Evolutionary conservation across 768 basidiomycete species (phyloP), one percentile per base, ranked within the genome.

Genomic region (Boletus vermiculosoides): DNA sequence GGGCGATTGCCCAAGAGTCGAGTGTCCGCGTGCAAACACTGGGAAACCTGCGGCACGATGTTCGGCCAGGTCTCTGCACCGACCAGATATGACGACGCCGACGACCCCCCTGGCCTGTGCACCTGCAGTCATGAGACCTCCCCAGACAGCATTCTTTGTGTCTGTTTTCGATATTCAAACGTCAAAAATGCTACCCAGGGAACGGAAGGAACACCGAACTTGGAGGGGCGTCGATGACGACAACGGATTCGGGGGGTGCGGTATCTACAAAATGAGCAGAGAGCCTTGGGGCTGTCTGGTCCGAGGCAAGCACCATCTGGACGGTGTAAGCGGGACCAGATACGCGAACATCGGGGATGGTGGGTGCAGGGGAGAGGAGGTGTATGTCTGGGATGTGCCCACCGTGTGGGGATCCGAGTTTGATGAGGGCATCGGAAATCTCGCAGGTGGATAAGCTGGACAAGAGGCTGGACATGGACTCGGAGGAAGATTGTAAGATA

Each of bases 291-390:
- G 88, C 80, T 8, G 76, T 67, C 28, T 72, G 78, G 66, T 91
- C 81, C 0, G 79, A 78, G 0, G 77, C 74, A 8, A 76, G 69
- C 11, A 92, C 90, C 83, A 95, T 90, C 73, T 85, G 79, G 39
- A 96, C 92, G 1, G 94, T 96, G 69, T 91, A 94, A 3, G 91
- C 94, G 34, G 86, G 88, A 2, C 86, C 90, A 65, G 88, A 90
- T 46, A 87, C 70, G 49, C 74, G 76, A 39, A 79, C 71, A 44
- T 76, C 76, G 11, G 74, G 50, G 3, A 60, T 59, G 0, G 73
- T 65, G 28, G 28, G 28, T 28, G 28, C 28, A 28, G 28, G 28
- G 23, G 73, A 71, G 4, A 83, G 76, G 74, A 81, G 73, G 52
- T 80, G 73, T 12, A 97, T 80, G 69, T 93, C 92, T 4, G 91